Evolutionary conservation across 1,139 yeast genomes (phyloP), one percentile per base, ranked within the genome.

Genomic region (Sugiyamaella xylanicola): DNA sequence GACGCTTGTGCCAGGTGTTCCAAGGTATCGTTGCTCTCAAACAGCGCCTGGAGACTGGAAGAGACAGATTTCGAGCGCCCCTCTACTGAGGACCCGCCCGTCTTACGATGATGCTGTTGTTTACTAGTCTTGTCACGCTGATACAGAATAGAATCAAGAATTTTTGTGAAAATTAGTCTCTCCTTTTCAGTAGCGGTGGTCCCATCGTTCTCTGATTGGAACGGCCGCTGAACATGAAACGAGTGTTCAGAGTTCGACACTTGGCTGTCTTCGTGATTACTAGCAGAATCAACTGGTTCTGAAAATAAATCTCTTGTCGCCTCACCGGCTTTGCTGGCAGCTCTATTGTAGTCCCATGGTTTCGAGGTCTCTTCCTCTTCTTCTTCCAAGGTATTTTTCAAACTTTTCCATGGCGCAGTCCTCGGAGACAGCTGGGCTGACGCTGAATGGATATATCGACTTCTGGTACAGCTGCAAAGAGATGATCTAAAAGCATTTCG

Each of bases 91-190:
- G 50, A 44, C 19, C 54, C 19, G 37, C 47, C 22, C 15, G 27
- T 35, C 27, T 40, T 37, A 8, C 37, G 21, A 5, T 9, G 29
- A 5, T 25, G 29, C 9, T 25, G 29, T n/a, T 16, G 11, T 2
- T 1, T 25, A 43, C 11, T 42, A 36, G 35, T 21, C 25, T 22
- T 40, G 27, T 55, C 54, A 29, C 56, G 40, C 29, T 62, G 61
- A 16, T 59, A 57, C 27, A 66, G 51, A 53, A 66, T 59, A 11
- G 65, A 55, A 48, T 65, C 66, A 40, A 66, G 58, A 39, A 66
- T 59, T 21, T 59, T 59, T 13, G 65, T 57, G 55, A 66, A 66
- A 19, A 65, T 62, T 51, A 47, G 57, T 22, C 61, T 54, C 53
- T 66, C 69, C 44, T 57, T 60, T 36, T 64, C 64, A 2, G 66